Evolutionary conservation across 768 basidiomycete genomes (phyloP).

Genomic region (Russula ochroleuca): DNA sequence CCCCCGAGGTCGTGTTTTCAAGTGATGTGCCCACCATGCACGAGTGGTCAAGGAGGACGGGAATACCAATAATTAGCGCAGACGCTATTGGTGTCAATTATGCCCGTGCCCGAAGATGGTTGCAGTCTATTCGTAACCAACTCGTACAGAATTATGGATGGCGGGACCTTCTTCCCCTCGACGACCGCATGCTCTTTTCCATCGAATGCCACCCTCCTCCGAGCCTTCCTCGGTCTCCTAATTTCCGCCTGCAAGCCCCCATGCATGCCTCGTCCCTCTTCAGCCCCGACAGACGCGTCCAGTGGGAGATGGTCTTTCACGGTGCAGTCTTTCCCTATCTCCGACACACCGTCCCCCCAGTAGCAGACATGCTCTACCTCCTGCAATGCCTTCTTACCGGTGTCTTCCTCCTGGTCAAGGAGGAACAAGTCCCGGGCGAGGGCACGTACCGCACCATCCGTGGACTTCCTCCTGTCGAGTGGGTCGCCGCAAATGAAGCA

Average conservation of each 20-base stretch:
- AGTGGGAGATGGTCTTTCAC: constrained; percentile 88
- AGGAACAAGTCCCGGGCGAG: constrained; percentile 62
- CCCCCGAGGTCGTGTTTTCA: constrained; percentile 68
- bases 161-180: constrained; percentile 54
- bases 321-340: constrained; percentile 39
- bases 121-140: constrained; percentile 55
- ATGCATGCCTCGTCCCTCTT: constrained; percentile 81
- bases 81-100: constrained; percentile 79
- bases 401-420: constrained; percentile 54
- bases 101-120: constrained; percentile 74
- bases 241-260: constrained; percentile 67
- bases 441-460: constrained; percentile 71
- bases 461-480: constrained; percentile 70
- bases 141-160: constrained; percentile 69
- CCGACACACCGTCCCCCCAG: constrained; percentile 38
- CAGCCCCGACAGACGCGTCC: constrained; percentile 75
- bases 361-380: constrained; percentile 39
- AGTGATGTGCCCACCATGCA: constrained; percentile 79
- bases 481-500: constrained; percentile 67
- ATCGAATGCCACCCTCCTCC: constrained; percentile 74
- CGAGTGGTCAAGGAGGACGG: constrained; percentile 73
- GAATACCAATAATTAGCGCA: constrained; percentile 77
- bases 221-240: constrained; percentile 69
- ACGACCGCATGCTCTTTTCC: constrained; percentile 71
- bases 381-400: constrained; percentile 43